phyloP scores from a whole-genome alignment of 108 stramenopile species.

The Epipyxis sp. region DNA sequence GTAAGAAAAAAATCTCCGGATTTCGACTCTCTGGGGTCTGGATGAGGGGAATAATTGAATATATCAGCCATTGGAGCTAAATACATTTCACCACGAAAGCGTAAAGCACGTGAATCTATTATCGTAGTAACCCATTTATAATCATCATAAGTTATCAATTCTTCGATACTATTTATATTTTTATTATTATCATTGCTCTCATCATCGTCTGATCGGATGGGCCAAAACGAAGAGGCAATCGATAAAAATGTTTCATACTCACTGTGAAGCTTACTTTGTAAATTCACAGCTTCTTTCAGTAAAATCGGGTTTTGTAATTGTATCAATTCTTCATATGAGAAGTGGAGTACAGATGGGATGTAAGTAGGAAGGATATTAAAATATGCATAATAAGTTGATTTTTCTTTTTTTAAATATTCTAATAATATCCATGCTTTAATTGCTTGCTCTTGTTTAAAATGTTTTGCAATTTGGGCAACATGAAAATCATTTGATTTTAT shows the following conservation, averaged over 20 bases:
- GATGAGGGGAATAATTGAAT: conserved; percentile 63
- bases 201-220: too few species aligned
- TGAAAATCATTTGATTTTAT: neutral
- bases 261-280: neutral
- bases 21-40: neutral
- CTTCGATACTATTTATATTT: neutral
- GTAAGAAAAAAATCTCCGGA: conserved; percentile 34
- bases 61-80: conserved; percentile 75
- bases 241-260: neutral
- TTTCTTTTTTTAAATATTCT: neutral
- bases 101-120: conserved; percentile 65
- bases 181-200: neutral
- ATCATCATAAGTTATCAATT: neutral
- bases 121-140: conserved; percentile 42
- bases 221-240: neutral
- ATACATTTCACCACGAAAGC: conserved; percentile 62
- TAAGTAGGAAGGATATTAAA: neutral
- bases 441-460: neutral
- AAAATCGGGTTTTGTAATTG: neutral
- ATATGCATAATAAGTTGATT: neutral
- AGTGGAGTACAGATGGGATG: neutral
- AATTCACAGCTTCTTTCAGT: neutral
- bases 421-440: neutral
- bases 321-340: neutral
- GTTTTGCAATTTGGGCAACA: neutral